Evolutionary conservation across 2,329 filamentous ascomycete genomes (phyloP).

Genomic region (Sclerotinia sclerotiorum): DNA sequence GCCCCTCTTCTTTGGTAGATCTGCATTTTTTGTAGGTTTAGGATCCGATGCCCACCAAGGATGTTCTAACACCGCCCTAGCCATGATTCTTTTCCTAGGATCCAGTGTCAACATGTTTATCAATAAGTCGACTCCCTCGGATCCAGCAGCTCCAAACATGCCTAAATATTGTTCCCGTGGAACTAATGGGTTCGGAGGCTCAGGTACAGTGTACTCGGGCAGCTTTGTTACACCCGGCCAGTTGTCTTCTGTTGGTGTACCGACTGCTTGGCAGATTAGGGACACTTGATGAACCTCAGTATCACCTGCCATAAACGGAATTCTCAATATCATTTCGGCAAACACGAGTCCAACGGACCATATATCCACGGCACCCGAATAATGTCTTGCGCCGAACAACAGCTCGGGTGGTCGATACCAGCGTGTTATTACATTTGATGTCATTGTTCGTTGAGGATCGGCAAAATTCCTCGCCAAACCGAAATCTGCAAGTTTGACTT

Average conservation of each 20-base stretch:
- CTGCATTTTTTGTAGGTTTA: constrained; percentile 75
- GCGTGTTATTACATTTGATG: constrained; percentile 88
- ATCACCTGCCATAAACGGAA: constrained; percentile 79
- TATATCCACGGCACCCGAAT: constrained; percentile 86
- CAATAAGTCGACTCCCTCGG: constrained; percentile 82
- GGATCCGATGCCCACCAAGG: constrained; percentile 84
- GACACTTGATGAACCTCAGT: constrained; percentile 84
- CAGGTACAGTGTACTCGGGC: constrained; percentile 74
- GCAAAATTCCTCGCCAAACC: constrained; percentile 87
- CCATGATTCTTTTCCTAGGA: constrained; percentile 79
- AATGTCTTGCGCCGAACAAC: constrained; percentile 85
- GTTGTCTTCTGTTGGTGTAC: constrained; percentile 88
- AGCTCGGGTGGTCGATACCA: constrained; percentile 97
- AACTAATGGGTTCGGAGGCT: constrained; percentile 55
- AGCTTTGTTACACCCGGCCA: constrained; percentile 90
- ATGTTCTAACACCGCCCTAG: constrained; percentile 75
- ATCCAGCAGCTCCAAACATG: constrained; percentile 77
- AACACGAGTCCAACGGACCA: constrained; percentile 95
- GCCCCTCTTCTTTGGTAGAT: constrained; percentile 75
- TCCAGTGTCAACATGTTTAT: constrained; percentile 83
- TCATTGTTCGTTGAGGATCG: constrained; percentile 88
- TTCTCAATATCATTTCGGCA: constrained; percentile 81
- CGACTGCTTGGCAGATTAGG: constrained; percentile 80
- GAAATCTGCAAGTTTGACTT: constrained; percentile 96
- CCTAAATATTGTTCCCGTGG: constrained; percentile 70